These are phyloP conservation scores for Vachellia pachyceras DNA, from an alignment of 306 rosid species.

Conservation along the genomic window DNA sequence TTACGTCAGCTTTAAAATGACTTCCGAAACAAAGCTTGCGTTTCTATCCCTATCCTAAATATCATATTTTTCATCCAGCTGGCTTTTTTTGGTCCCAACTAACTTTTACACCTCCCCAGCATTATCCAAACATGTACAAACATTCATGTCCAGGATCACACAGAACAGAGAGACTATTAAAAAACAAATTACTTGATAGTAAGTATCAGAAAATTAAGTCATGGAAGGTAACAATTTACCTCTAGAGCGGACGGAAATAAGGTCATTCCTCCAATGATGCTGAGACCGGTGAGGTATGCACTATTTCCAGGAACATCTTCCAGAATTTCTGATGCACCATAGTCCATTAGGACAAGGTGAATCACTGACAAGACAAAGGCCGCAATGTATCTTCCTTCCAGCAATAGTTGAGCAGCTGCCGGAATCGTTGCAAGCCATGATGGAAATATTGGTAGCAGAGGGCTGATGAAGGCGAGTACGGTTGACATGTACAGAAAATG, in stretches of 20 bases:
- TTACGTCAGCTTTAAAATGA: no score
- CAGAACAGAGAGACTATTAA: constrained; percentile 22
- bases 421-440: constrained; percentile 82
- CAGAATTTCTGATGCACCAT: constrained; percentile 79
- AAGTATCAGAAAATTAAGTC: constrained; percentile 21
- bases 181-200: not conserved
- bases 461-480: constrained; percentile 75
- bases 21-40: no score
- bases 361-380: constrained; percentile 59
- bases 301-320: constrained; percentile 92
- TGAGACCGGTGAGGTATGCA: constrained; percentile 86
- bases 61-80: no score
- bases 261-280: constrained; percentile 98
- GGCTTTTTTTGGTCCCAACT: no score
- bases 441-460: constrained; percentile 86
- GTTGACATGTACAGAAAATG: constrained; percentile 96
- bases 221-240: constrained; percentile 51
- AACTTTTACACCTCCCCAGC: no score
- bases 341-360: constrained; percentile 88
- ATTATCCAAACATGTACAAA: no score
- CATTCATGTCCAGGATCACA: constrained; percentile 16
- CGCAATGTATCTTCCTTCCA: constrained; percentile 80
- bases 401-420: constrained; percentile 74
- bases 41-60: no score
- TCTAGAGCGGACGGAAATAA: constrained; percentile 91